Evolutionary conservation across 805 yeast species (phyloP).

Genomic region (Priceomyces fermenticarens): DNA sequence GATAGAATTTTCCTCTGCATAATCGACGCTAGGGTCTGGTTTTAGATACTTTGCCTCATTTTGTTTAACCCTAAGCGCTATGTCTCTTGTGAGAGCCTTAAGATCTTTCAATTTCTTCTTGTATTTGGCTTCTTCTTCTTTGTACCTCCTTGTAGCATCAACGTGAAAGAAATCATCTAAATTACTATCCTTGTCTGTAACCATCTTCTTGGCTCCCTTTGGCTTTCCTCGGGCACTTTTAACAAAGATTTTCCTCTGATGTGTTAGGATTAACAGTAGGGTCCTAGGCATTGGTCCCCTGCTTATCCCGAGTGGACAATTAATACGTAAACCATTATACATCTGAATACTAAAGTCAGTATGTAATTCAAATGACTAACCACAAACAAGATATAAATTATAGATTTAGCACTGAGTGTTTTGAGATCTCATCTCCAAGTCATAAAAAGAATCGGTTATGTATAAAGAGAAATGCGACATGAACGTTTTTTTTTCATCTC

Average conservation of each 20-base stretch:
- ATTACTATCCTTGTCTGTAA: constrained; percentile 1
- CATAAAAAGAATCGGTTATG: too few relatives aligned
- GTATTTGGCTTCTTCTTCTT: constrained; percentile 20
- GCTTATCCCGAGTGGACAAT: too few relatives aligned
- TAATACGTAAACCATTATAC: too few relatives aligned
- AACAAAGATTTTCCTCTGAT: constrained; percentile 7
- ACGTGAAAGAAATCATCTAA: constrained; percentile 16
- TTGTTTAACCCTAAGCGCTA: constrained; percentile 18
- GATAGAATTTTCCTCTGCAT: constrained; percentile 7
- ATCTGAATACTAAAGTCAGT: too few relatives aligned
- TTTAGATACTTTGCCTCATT: constrained; percentile 9
- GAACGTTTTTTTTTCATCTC: too few relatives aligned
- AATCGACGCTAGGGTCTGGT: neutral
- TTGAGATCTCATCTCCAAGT: too few relatives aligned
- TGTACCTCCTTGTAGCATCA: constrained; percentile 18
- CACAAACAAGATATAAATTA: too few relatives aligned
- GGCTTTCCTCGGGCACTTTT: constrained; percentile 7
- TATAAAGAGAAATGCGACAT: too few relatives aligned
- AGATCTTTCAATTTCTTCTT: constrained; percentile 24
- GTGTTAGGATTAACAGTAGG: too few relatives aligned
- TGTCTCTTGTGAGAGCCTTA: constrained; percentile 27
- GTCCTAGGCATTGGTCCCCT: too few relatives aligned
- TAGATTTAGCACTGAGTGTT: too few relatives aligned
- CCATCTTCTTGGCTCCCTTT: neutral
- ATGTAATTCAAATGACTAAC: too few relatives aligned